phyloP scores from a whole-genome alignment of 73 alveolate genomes.

The Symbiodinium natans region DNA sequence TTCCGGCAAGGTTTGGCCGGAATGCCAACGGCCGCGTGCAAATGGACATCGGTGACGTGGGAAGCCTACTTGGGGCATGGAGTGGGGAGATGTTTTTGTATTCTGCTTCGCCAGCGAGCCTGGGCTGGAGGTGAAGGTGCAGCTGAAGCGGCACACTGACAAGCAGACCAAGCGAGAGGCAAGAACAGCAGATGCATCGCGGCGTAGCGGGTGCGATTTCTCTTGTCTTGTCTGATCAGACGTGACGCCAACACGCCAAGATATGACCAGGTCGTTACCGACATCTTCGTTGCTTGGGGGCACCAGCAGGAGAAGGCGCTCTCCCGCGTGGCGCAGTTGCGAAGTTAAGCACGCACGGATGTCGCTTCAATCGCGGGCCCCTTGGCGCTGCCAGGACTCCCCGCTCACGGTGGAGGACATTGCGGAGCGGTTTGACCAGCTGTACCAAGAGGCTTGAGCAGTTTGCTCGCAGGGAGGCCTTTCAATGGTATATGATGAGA shows the following conservation, averaged over 20 bases:
- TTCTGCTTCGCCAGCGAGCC: no score
- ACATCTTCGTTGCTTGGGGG: slow-evolving; percentile 87
- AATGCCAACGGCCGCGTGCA: slow-evolving; percentile 10
- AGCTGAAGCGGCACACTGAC: slow-evolving; percentile 84
- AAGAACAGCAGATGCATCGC: no score
- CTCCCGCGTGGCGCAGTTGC: not conserved
- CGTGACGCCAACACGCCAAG: not conserved
- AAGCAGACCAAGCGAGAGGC: slow-evolving; percentile 45
- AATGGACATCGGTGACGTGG: slow-evolving; percentile 62
- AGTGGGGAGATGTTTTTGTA: no score
- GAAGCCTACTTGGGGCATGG: not conserved
- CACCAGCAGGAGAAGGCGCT: slow-evolving; percentile 70
- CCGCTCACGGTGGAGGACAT: slow-evolving; percentile 78
- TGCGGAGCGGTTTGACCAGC: slow-evolving; percentile 51
- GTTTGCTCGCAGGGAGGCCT: no score
- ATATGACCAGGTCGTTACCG: slow-evolving; percentile 66
- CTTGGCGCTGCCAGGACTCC: slow-evolving; percentile 14
- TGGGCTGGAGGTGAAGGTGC: slow-evolving; percentile 23
- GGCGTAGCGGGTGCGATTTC: no score
- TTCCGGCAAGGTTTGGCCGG: slow-evolving; percentile 49
- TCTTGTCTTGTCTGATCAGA: no score
- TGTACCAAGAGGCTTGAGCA: not conserved
- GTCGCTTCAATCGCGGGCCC: no score
- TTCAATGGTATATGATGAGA: no score
- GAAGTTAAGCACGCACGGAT: no score